These are phyloP conservation scores for Saksenaea oblongispora DNA, from an alignment of 371 early-diverging fungal species.

Conservation along the genomic window DNA sequence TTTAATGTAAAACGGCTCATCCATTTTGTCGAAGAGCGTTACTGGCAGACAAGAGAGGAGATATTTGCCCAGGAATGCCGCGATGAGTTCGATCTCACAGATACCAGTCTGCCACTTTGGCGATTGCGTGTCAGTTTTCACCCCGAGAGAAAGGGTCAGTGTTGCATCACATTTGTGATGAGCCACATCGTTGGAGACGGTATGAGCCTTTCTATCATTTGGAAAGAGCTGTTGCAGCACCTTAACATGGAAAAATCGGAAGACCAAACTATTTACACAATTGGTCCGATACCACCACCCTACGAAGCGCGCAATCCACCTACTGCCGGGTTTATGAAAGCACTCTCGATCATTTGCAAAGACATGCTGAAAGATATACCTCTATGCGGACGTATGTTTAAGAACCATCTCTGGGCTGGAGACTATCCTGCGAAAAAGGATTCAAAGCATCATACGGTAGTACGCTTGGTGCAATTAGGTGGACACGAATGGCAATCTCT, in stretches of 20 bases:
- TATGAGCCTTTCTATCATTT: slow-evolving; percentile 29
- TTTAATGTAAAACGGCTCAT: slow-evolving; percentile 16
- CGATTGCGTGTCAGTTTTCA: slow-evolving; percentile 19
- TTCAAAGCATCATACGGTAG: slow-evolving; percentile 22
- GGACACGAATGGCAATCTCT: slow-evolving; percentile 14
- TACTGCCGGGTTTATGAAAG: slow-evolving; percentile 16
- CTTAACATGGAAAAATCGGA: slow-evolving; percentile 10
- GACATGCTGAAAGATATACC: slow-evolving; percentile 16
- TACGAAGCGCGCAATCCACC: slow-evolving; percentile 26
- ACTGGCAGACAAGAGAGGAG: slow-evolving; percentile 1
- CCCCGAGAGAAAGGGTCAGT: slow-evolving; percentile 9
- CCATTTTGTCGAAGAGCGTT: slow-evolving; percentile 12
- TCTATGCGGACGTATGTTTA: slow-evolving; percentile 5
- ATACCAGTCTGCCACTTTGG: slow-evolving; percentile 34
- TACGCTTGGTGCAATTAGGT: slow-evolving; percentile 16
- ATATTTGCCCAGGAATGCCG: slow-evolving; percentile 14
- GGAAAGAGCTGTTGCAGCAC: slow-evolving; percentile 21
- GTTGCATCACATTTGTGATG: slow-evolving; percentile 14
- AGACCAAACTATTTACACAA: neutral
- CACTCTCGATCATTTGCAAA: slow-evolving; percentile 9
- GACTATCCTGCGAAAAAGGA: slow-evolving; percentile 27
- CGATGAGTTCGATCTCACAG: slow-evolving; percentile 25
- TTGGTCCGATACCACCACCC: slow-evolving; percentile 12
- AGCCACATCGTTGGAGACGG: slow-evolving; percentile 42
- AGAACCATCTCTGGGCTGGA: slow-evolving; percentile 28